A percentile compares a stretch with the other conserved stretches of the same genome.
phyloP scores from a whole-genome alignment of 2,329 filamentous ascomycete species.

The Microthyrium microscopicum region DNA sequence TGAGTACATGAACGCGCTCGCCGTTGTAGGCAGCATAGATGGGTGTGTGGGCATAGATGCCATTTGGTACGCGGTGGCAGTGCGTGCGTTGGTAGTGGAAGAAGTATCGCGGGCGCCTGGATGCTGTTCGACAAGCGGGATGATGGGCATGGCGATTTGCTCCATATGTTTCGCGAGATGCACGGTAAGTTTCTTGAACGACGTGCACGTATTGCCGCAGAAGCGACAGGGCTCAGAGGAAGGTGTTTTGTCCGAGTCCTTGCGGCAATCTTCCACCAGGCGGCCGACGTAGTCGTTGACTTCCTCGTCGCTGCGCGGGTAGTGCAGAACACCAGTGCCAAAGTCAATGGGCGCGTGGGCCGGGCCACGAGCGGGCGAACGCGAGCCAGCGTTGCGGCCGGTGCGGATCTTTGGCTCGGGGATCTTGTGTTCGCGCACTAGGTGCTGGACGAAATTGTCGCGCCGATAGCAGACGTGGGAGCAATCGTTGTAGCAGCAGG shows the following conservation, averaged over 20 bases:
- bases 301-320: background rate
- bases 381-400: conserved; percentile 21
- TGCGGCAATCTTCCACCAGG: conserved; percentile 61
- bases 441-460: conserved; percentile 84
- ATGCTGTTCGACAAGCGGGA: conserved; percentile 29
- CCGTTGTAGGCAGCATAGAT: too few relatives aligned
- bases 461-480: conserved; percentile 69
- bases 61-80: conserved; percentile 2
- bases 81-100: background rate
- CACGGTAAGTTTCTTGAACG: conserved; percentile 89
- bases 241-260: conserved; percentile 47
- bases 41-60: conserved; percentile 1
- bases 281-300: conserved; percentile 49
- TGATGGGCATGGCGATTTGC: conserved; percentile 67
- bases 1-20: too few relatives aligned
- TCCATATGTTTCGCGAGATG: conserved; percentile 93
- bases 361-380: conserved; percentile 1
- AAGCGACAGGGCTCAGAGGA: conserved; percentile 73
- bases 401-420: conserved; percentile 62
- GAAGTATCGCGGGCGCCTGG: conserved; percentile 17
- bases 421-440: conserved; percentile 81
- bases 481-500: conserved; percentile 66
- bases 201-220: conserved; percentile 63
- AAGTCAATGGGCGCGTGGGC: background rate
- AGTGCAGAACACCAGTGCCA: background rate